Conservation (phyloP, 108 stramenopile species). For the Pseudonitzschia pungens region DNA sequence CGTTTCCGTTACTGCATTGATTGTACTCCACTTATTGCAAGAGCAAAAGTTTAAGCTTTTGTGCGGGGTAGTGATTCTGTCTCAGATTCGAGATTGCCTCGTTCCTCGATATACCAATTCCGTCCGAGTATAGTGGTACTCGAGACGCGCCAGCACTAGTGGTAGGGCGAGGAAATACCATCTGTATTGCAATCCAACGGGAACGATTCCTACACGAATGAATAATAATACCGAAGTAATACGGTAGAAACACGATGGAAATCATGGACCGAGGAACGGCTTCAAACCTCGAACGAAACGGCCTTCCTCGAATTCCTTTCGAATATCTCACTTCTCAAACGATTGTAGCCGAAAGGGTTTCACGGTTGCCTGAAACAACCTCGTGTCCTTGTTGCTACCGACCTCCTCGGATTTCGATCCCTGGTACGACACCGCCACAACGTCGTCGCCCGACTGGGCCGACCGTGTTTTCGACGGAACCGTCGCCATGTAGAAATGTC, state of each 20-base stretch:
- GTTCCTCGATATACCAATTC: no score
- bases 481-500: slow-evolving; percentile 44
- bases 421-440: slow-evolving; percentile 19
- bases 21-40: no score
- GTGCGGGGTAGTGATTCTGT: no score
- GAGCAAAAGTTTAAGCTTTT: no score
- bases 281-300: not conserved
- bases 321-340: not conserved
- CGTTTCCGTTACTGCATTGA: no score
- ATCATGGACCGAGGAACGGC: not conserved
- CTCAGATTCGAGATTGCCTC: no score
- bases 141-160: no score
- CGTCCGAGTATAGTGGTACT: no score
- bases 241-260: not conserved
- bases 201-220: no score
- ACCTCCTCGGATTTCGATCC: not conserved
- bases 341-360: slow-evolving; percentile 10
- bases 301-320: not conserved
- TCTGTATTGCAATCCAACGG: no score
- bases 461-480: slow-evolving; percentile 24
- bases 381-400: not conserved
- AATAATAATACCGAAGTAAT: no score
- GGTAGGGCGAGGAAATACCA: no score
- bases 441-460: slow-evolving; percentile 33
- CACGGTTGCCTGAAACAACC: not conserved